A percentile compares a stretch with the other conserved stretches of the same genome.
These are phyloP conservation scores for Cudoniella acicularis DNA, from an alignment of 495 filamentous ascomycete species.

Conservation along the genomic window DNA sequence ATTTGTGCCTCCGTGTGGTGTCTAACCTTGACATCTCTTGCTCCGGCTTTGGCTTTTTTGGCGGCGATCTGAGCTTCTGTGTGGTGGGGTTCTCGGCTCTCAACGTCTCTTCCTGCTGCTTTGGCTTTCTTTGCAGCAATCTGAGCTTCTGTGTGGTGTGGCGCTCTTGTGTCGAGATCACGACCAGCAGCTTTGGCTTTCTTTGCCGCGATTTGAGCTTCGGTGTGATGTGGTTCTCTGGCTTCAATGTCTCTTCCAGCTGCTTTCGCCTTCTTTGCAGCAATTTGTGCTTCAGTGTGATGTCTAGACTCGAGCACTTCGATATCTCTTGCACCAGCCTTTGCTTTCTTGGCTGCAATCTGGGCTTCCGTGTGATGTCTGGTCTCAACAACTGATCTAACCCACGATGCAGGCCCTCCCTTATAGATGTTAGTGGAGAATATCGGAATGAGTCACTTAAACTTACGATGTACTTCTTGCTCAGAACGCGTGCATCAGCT, in stretches of 20 bases:
- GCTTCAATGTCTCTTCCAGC: constrained; percentile 17
- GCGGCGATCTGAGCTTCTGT: constrained; percentile 8
- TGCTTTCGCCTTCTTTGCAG: constrained; percentile 21
- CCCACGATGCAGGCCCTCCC: constrained; percentile 10
- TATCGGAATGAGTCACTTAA: background rate
- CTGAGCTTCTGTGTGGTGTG: constrained; percentile 15
- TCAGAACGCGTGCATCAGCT: constrained; percentile 11
- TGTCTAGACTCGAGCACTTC: constrained; percentile 17
- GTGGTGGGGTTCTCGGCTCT: constrained; percentile 26
- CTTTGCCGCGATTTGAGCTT: constrained; percentile 16
- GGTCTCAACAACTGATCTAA: constrained; percentile 14
- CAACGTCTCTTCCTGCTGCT: constrained; percentile 6
- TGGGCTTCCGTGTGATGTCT: constrained; percentile 17
- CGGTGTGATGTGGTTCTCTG: constrained; percentile 26
- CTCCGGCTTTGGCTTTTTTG: constrained; percentile 9
- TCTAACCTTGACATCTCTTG: background rate
- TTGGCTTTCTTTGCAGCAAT: constrained; percentile 15
- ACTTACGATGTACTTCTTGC: constrained; percentile 24
- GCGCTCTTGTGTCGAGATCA: constrained; percentile 8
- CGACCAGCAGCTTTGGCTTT: constrained; percentile 17
- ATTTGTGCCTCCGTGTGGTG: constrained; percentile 22
- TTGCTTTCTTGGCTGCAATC: constrained; percentile 3
- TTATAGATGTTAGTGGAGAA: background rate
- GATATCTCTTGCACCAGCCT: constrained; percentile 2
- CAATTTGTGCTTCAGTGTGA: constrained; percentile 26